A percentile compares a stretch with the other conserved stretches of the same genome.
These are phyloP conservation scores for Termitomyces heimii DNA, from an alignment of 768 basidiomycete species.

Conservation along the genomic window DNA sequence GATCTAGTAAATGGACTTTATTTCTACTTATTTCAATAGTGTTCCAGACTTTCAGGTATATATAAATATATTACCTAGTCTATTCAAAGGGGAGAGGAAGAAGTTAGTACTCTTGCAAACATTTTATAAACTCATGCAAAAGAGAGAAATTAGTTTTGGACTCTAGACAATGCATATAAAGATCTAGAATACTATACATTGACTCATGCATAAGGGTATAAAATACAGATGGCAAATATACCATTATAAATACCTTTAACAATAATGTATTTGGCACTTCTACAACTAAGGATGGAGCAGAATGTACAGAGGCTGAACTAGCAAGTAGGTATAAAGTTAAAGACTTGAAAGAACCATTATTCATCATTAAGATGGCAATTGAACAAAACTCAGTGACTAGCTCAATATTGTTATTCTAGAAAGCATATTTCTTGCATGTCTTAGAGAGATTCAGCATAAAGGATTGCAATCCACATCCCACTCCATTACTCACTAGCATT, in stretches of 20 bases:
- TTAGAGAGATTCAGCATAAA: too few relatives aligned
- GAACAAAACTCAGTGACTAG: too few relatives aligned
- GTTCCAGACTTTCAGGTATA: not conserved
- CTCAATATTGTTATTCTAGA: too few relatives aligned
- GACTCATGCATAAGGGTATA: not conserved
- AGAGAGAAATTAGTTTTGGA: not conserved
- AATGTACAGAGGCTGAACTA: too few relatives aligned
- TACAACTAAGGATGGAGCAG: not conserved
- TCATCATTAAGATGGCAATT: too few relatives aligned
- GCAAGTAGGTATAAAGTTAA: too few relatives aligned
- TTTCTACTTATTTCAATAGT: not conserved
- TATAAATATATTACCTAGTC: not conserved
- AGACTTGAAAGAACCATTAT: too few relatives aligned
- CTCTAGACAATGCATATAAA: not conserved
- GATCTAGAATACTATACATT: not conserved
- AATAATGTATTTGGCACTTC: not conserved
- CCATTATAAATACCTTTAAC: not conserved
- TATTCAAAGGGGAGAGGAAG: not conserved
- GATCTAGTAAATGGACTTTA: not conserved
- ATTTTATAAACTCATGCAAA: not conserved
- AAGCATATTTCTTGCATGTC: too few relatives aligned
- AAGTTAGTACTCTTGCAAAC: not conserved
- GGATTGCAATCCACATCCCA: too few relatives aligned
- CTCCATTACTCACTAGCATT: too few relatives aligned
- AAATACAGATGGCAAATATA: not conserved